These are phyloP conservation scores for Moricandia moricandioides DNA, from an alignment of 345 rosid species.

Conservation along the genomic window DNA sequence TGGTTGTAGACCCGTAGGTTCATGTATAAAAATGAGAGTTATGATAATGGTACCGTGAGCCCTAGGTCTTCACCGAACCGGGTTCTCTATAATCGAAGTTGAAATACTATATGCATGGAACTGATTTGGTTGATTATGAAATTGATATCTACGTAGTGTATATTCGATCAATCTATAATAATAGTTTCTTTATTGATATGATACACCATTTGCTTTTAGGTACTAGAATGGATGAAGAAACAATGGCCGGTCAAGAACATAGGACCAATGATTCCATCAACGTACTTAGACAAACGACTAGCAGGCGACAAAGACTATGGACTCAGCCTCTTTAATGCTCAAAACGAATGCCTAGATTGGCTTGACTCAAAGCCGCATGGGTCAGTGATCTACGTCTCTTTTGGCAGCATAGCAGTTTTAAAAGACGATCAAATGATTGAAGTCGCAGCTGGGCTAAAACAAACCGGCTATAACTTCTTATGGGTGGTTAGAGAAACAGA, in stretches of 20 bases:
- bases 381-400: conserved; percentile 52
- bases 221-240: conserved; percentile 44
- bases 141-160: background rate
- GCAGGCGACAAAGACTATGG: conserved; percentile 50
- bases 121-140: background rate
- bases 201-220: conserved; percentile 8
- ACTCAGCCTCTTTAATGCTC: conserved; percentile 45
- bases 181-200: background rate
- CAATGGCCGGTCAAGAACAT: conserved; percentile 41
- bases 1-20: background rate
- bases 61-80: background rate
- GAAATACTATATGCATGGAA: background rate
- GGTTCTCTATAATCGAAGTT: background rate
- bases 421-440: conserved; percentile 53
- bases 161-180: background rate
- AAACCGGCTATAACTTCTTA: conserved; percentile 39
- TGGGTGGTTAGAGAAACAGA: conserved; percentile 66
- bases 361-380: conserved; percentile 41
- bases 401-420: conserved; percentile 46
- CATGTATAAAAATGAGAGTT: background rate
- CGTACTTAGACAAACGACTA: conserved; percentile 48
- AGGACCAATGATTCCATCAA: conserved; percentile 56
- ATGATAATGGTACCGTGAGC: background rate
- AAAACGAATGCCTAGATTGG: conserved; percentile 45
- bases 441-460: conserved; percentile 42